These are phyloP conservation scores for Trametes maxima DNA, from an alignment of 768 basidiomycete species.

Conservation along the genomic window DNA sequence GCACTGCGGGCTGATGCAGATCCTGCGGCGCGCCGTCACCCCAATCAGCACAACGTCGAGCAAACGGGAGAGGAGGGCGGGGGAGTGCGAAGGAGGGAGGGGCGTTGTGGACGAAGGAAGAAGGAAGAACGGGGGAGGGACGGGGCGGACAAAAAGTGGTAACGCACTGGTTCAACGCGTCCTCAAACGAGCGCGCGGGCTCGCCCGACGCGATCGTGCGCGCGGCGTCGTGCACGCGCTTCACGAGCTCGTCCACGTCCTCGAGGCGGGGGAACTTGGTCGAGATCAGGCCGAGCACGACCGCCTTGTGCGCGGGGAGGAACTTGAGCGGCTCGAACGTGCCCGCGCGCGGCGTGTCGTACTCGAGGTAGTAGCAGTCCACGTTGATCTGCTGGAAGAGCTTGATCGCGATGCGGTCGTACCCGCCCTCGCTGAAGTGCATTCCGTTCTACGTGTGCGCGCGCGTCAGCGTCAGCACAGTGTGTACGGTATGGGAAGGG, in stretches of 20 bases:
- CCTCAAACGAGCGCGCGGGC: slow-evolving; percentile 39
- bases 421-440: slow-evolving; percentile 64
- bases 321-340: slow-evolving; percentile 57
- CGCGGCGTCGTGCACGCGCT: slow-evolving; percentile 47
- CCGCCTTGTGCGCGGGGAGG: slow-evolving; percentile 47
- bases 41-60: neutral
- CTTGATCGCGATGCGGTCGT: slow-evolving; percentile 54
- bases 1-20: slow-evolving; percentile 53
- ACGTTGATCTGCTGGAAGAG: slow-evolving; percentile 62
- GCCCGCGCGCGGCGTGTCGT: slow-evolving; percentile 65
- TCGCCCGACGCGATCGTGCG: slow-evolving; percentile 43
- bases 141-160: too few relatives aligned
- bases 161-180: slow-evolving; percentile 45
- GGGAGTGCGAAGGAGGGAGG: too few relatives aligned
- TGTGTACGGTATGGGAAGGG: neutral
- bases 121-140: too few relatives aligned
- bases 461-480: too few relatives aligned
- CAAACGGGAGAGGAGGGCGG: neutral
- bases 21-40: slow-evolving; percentile 34
- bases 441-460: slow-evolving; percentile 37
- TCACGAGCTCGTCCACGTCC: slow-evolving; percentile 41
- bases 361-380: slow-evolving; percentile 59
- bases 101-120: too few relatives aligned
- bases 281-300: slow-evolving; percentile 47
- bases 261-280: slow-evolving; percentile 49